Evolutionary conservation across 2,329 filamentous ascomycete species (phyloP), one percentile per base, ranked within the genome.

Genomic region (Aspergillus candidus): DNA sequence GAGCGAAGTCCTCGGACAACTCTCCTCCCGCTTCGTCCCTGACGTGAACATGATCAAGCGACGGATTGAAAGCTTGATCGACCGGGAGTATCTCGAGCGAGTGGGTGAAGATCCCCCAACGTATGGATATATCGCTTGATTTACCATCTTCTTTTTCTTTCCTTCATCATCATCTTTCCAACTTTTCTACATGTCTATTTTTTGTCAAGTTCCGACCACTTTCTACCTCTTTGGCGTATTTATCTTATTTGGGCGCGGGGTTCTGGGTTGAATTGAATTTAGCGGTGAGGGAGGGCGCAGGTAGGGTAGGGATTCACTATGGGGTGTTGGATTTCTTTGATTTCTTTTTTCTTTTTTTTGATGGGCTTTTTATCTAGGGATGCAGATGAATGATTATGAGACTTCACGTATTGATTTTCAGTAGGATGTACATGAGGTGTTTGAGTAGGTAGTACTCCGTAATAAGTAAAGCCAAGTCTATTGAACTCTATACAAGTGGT

Each of bases 31-130:
- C 30, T 77, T 77, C 49, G 65, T 68, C 30, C 74, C 74, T 0
- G 73, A 77, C 48, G 69, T 76, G 15, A 67, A 66, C 40, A 75
- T 76, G 72, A 66, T 77, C 52, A 77, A 77, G 57, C 72, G 70
- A 50, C 66, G 72, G 29, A 74, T 77, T 36, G 74, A 77, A 51
- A 73, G 69, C 50, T 54, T 77, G 50, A 77, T 77, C 43, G 74
- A 77, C 47, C 67, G 74, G 37, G 74, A 77, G 49, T 77, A 76
- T 54, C 55, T 77, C 31, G 74, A 76, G 43, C 67, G 67, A 35
- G 51, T 70, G 6, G 51, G 58, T 5, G 67, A 69, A 14, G 67
- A 73, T 14, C 67, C 70, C 1, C 67, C 71, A 4, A 70, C 67
- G 0, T 73, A 73, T 47, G 61, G 63, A 34, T 73, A 73, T 47